Conservation (phyloP, 768 basidiomycete species). For the Naganishia vaughanmartiniae region DNA sequence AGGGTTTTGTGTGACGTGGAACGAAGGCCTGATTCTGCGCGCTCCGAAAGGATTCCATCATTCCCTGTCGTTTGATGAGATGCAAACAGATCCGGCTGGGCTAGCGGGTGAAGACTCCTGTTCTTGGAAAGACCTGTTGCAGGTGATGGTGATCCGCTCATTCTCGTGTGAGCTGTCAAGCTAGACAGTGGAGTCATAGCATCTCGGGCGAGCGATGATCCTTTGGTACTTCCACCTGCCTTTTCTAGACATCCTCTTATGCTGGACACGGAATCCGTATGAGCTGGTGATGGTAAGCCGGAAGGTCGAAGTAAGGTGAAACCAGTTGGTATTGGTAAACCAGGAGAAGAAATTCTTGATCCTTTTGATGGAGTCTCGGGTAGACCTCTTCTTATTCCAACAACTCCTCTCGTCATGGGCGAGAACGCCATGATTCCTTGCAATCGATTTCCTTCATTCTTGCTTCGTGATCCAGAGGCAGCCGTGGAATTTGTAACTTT, state of each 20-base stretch:
- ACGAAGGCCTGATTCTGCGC: not conserved
- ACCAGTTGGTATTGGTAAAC: slow-evolving; percentile 3
- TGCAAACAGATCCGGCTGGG: not conserved
- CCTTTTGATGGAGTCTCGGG: slow-evolving; percentile 9
- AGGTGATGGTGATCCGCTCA: not conserved
- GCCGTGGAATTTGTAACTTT: not conserved
- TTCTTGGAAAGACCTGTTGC: not conserved
- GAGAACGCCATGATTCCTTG: slow-evolving; percentile 22
- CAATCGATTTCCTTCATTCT: not conserved
- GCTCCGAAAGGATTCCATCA: not conserved
- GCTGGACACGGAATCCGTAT: not conserved
- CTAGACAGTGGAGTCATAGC: slow-evolving; percentile 8
- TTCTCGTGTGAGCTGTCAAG: not conserved
- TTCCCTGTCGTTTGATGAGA: not conserved
- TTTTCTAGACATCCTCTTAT: not conserved
- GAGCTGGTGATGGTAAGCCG: not conserved
- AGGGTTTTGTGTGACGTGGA: not conserved
- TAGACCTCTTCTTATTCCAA: not conserved
- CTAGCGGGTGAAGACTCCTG: not conserved
- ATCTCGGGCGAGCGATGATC: not conserved
- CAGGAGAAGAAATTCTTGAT: not conserved
- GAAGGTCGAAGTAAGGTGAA: slow-evolving; percentile 3
- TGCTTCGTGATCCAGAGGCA: not conserved
- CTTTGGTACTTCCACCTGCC: not conserved
- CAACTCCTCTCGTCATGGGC: not conserved